Conservation (phyloP, 345 rosid species). For the Garcia nutans region DNA sequence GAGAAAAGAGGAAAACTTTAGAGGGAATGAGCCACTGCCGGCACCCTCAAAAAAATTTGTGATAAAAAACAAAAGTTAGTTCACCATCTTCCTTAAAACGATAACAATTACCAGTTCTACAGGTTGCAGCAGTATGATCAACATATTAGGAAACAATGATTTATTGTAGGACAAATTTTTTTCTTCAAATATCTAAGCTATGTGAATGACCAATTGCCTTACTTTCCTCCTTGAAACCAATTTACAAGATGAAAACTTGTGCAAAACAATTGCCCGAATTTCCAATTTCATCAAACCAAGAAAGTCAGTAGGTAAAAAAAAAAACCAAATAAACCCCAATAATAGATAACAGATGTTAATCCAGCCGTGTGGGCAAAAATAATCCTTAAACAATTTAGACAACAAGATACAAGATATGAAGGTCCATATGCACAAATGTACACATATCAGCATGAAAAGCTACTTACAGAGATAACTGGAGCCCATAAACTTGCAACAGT, state of each 20-base stretch:
- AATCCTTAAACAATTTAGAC: too few species aligned
- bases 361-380: neutral
- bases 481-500: slow-evolving; percentile 85
- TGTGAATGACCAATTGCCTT: neutral
- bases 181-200: neutral
- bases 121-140: too few species aligned
- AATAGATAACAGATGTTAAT: neutral
- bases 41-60: too few species aligned
- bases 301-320: neutral
- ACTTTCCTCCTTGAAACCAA: neutral
- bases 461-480: slow-evolving; percentile 90
- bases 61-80: neutral
- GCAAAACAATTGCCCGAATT: neutral
- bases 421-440: neutral
- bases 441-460: neutral
- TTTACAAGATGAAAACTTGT: neutral
- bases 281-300: neutral
- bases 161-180: neutral
- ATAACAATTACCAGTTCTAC: neutral
- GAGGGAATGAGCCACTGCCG: neutral
- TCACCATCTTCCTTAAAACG: neutral
- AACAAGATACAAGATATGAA: too few species aligned
- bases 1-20: neutral
- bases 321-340: neutral
- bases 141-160: too few species aligned